phyloP scores from a whole-genome alignment of 2,329 filamentous ascomycete genomes.

The Boeremia lycopersici region DNA sequence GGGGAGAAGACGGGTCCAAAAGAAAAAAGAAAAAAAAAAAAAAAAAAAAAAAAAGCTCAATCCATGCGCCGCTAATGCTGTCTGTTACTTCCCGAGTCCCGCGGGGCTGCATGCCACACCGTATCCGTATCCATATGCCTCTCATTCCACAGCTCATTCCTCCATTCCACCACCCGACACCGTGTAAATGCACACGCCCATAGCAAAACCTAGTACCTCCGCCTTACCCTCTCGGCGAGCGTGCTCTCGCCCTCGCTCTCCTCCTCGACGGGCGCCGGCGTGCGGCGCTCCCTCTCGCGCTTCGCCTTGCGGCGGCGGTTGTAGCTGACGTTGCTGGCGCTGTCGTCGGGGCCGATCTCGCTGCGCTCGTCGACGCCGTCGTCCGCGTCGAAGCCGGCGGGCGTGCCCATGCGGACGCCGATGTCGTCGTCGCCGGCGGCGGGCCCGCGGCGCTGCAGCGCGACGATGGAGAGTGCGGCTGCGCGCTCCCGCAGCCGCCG shows the following conservation, averaged over 20 bases:
- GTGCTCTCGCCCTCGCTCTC: conserved; percentile 44
- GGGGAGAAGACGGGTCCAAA: too few species aligned
- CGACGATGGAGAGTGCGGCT: conserved; percentile 73
- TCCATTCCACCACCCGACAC: too few species aligned
- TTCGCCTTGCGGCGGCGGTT: conserved; percentile 71
- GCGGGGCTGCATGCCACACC: too few species aligned
- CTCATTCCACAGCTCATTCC: too few species aligned
- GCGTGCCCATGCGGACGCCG: conserved; percentile 57
- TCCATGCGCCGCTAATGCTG: too few species aligned
- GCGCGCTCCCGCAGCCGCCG: conserved; percentile 79
- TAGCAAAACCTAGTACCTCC: conserved; percentile 37
- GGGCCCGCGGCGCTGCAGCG: conserved; percentile 61
- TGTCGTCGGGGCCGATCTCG: conserved; percentile 75
- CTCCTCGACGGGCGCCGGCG: conserved; percentile 72
- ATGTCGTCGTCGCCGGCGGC: conserved; percentile 49
- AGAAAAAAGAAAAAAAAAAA: too few species aligned
- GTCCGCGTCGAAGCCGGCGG: conserved; percentile 47
- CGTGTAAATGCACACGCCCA: too few species aligned
- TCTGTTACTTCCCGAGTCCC: too few species aligned
- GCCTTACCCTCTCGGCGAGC: conserved; percentile 36
- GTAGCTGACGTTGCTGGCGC: conserved; percentile 79
- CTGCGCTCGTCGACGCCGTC: conserved; percentile 50
- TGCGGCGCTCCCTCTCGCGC: conserved; percentile 70
- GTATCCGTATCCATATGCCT: too few species aligned
- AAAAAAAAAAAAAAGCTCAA: too few species aligned